These are phyloP conservation scores for Nakaseomyces delphensis DNA, from an alignment of 1,139 yeast species.

Conservation along the genomic window DNA sequence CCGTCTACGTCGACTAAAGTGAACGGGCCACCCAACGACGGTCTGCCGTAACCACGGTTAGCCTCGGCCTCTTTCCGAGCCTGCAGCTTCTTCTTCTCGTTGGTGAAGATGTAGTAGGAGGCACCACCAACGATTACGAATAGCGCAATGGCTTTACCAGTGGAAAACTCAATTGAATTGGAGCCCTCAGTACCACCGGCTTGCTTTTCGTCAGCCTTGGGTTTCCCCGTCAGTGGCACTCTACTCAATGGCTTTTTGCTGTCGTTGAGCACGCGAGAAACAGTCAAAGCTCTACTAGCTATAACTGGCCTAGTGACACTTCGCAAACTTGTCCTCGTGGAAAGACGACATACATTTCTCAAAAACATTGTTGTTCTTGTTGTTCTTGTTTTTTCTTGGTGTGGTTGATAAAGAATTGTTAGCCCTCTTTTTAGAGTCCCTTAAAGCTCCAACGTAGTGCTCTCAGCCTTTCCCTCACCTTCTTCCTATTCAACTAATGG, in stretches of 20 bases:
- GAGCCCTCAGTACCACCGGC: conserved; percentile 24
- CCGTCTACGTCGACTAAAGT: conserved; percentile 63
- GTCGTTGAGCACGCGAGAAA: not conserved
- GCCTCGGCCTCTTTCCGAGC: conserved; percentile 73
- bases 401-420: not conserved
- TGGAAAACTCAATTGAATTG: conserved; percentile 53
- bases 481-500: not conserved
- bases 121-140: conserved; percentile 61
- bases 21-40: conserved; percentile 89
- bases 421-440: no score
- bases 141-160: conserved; percentile 72
- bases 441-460: no score
- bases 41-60: conserved; percentile 83
- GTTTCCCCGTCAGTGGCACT: conserved; percentile 44
- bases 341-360: not conserved
- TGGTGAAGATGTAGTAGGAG: conserved; percentile 56
- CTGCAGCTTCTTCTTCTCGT: conserved; percentile 60
- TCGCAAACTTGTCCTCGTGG: not conserved
- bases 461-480: not conserved
- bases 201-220: conserved; percentile 30
- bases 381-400: not conserved
- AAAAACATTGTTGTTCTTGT: no score
- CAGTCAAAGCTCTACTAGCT: not conserved
- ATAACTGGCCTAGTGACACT: not conserved
- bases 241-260: conserved; percentile 32